Evolutionary conservation across 2,329 filamentous ascomycete species (phyloP).

Genomic region (Remersonia thermophila): DNA sequence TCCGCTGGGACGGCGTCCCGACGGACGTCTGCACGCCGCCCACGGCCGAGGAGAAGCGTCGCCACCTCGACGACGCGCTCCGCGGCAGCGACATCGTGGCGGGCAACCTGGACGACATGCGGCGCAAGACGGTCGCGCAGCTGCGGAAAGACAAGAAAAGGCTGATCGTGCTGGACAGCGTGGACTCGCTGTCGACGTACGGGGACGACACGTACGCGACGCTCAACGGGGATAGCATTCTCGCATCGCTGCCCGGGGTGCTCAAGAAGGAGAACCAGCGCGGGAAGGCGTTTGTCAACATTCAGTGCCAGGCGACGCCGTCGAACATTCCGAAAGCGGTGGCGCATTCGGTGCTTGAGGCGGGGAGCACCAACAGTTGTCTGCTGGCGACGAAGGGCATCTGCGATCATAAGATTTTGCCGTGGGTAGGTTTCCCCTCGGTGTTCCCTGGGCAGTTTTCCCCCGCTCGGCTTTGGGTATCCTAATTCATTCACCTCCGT

Average conservation of each 20-base stretch:
- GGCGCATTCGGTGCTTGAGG: slow-evolving; percentile 31
- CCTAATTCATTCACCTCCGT: too few relatives aligned
- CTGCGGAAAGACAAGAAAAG: slow-evolving; percentile 25
- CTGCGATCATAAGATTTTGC: slow-evolving; percentile 35
- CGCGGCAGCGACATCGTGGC: slow-evolving; percentile 18
- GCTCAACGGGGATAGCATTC: slow-evolving; percentile 26
- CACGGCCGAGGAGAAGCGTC: slow-evolving; percentile 27
- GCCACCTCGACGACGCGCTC: slow-evolving; percentile 26
- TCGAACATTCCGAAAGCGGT: slow-evolving; percentile 36
- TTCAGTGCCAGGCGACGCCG: slow-evolving; percentile 40
- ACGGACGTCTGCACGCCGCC: slow-evolving; percentile 30
- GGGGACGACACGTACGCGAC: slow-evolving; percentile 30
- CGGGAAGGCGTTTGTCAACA: slow-evolving; percentile 27
- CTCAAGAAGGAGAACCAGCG: slow-evolving; percentile 22
- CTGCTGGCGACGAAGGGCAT: slow-evolving; percentile 36
- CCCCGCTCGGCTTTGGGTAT: too few relatives aligned
- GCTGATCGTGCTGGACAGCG: slow-evolving; percentile 26
- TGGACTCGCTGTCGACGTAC: slow-evolving; percentile 29
- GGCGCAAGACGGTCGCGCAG: slow-evolving; percentile 21
- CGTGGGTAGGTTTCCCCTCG: slow-evolving; percentile 24
- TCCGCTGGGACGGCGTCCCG: slow-evolving; percentile 38
- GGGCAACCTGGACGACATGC: slow-evolving; percentile 24
- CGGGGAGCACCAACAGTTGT: slow-evolving; percentile 31
- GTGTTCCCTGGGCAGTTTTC: too few relatives aligned
- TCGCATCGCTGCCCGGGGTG: slow-evolving; percentile 23